Conservation (phyloP, 257 asterid species). For the Solanum etuberosum region DNA sequence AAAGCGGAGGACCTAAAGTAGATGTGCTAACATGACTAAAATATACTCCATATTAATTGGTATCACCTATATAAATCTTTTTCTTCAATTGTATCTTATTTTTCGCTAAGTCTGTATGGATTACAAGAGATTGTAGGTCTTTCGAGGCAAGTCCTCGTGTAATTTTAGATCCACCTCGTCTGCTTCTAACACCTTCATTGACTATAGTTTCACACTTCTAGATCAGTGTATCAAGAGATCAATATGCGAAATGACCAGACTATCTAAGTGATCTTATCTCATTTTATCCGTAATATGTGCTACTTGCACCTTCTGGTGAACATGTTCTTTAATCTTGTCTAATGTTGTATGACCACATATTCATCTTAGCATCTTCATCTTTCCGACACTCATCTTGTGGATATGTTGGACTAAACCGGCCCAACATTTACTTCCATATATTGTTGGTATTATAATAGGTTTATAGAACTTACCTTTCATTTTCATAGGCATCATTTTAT, state of each 20-base stretch:
- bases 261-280: background rate
- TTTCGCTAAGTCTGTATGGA: background rate
- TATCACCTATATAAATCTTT: background rate
- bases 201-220: background rate
- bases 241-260: background rate
- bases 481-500: background rate
- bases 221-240: background rate
- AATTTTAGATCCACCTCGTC: background rate
- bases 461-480: background rate
- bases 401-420: background rate
- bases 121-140: background rate
- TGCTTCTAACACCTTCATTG: background rate
- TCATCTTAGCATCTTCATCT: background rate
- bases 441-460: background rate
- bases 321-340: background rate
- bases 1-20: background rate
- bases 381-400: background rate
- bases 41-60: background rate
- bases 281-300: background rate
- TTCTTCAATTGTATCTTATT: background rate
- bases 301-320: background rate
- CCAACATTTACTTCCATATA: background rate
- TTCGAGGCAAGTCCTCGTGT: background rate
- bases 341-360: background rate
- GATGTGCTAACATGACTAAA: background rate